Conservation (phyloP, 495 filamentous ascomycete species). For the Pyronema omphalodes region DNA sequence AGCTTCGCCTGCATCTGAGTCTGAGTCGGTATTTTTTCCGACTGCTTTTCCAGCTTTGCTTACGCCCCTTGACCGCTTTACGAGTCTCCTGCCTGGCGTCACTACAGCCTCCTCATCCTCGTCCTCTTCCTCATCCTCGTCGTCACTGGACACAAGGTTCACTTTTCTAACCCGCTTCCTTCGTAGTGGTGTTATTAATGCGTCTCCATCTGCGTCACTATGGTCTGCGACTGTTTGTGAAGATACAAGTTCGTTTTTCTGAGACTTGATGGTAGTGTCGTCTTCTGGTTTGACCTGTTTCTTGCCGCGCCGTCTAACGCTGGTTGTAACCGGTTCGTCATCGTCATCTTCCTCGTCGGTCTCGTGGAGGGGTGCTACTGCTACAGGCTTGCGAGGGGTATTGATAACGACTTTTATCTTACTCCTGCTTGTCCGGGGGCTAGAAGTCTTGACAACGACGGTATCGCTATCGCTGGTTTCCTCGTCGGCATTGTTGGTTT, state of each 20-base stretch:
- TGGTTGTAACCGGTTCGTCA: not conserved
- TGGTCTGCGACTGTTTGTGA: too few relatives aligned
- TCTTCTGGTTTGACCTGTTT: too few relatives aligned
- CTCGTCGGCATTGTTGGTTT: not conserved
- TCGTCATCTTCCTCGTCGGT: slow-evolving; percentile 4
- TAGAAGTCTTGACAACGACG: not conserved
- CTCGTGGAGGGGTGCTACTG: not conserved
- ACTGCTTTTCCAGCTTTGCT: not conserved
- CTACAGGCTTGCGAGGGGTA: not conserved
- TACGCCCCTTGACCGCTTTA: not conserved
- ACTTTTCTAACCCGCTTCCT: not conserved
- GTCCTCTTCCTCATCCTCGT: slow-evolving; percentile 1
- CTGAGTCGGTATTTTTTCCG: too few relatives aligned
- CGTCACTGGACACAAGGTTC: not conserved
- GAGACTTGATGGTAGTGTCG: too few relatives aligned
- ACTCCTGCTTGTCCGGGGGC: not conserved
- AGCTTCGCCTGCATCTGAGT: not conserved
- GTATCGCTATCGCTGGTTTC: not conserved
- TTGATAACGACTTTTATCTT: not conserved
- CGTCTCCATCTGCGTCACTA: too few relatives aligned
- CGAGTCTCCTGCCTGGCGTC: not conserved
- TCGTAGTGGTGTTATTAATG: not conserved
- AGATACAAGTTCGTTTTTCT: too few relatives aligned
- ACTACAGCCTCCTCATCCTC: slow-evolving; percentile 1
- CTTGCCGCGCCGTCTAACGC: not conserved